Conservation (phyloP, 768 basidiomycete species). For the Tricholomella constricta region DNA sequence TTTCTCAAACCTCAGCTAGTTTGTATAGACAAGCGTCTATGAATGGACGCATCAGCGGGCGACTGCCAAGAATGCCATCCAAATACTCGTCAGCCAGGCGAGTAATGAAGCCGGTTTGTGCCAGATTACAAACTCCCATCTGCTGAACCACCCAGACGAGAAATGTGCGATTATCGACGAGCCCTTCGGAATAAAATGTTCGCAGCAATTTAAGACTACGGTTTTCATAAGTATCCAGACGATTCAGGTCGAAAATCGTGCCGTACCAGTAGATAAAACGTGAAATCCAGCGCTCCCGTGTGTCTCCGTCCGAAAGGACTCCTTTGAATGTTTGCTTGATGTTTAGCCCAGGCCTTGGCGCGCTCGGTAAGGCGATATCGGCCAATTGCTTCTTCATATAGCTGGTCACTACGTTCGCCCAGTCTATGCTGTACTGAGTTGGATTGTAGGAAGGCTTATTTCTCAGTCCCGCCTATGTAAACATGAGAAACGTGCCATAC, state of each 20-base stretch:
- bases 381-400: constrained; percentile 83
- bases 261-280: constrained; percentile 77
- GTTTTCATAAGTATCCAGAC: background rate
- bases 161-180: constrained; percentile 79
- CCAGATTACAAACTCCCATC: constrained; percentile 75
- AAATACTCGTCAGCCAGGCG: constrained; percentile 82
- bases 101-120: constrained; percentile 76
- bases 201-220: constrained; percentile 68
- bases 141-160: constrained; percentile 80
- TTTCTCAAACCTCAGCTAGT: constrained; percentile 56
- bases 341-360: constrained; percentile 72
- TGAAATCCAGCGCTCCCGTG: constrained; percentile 74
- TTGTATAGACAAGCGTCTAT: constrained; percentile 71
- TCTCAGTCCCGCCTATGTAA: constrained; percentile 58
- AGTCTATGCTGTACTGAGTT: constrained; percentile 81
- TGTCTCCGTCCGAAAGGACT: constrained; percentile 69
- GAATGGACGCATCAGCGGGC: constrained; percentile 71
- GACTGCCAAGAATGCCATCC: constrained; percentile 62
- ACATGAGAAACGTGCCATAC: constrained; percentile 4
- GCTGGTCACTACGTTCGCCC: constrained; percentile 79
- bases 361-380: constrained; percentile 79
- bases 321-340: constrained; percentile 87
- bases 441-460: constrained; percentile 83
- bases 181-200: constrained; percentile 76
- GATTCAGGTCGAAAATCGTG: background rate